Evolutionary conservation across 495 filamentous ascomycete genomes (phyloP).

Genomic region (Xylaria sp.): DNA sequence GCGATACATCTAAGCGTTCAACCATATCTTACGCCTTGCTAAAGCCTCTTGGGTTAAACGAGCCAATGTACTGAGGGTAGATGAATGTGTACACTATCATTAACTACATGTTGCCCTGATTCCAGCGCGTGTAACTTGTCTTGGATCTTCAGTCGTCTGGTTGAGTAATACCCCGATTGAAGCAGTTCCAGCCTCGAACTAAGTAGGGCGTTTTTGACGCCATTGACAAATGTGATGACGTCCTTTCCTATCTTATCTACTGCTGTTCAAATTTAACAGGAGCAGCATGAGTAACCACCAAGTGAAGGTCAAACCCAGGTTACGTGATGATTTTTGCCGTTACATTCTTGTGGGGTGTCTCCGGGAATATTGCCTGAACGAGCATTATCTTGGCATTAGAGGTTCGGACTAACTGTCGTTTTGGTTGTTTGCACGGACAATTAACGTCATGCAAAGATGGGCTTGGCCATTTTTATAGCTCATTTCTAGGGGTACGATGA

Average conservation of each 20-base stretch:
- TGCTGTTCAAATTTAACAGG: background rate
- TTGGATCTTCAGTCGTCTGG: too few relatives aligned
- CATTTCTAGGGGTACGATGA: background rate
- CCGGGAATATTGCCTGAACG: background rate
- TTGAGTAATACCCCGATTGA: background rate
- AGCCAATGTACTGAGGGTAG: too few relatives aligned
- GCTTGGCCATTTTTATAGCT: background rate
- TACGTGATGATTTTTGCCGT: background rate
- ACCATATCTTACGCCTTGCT: too few relatives aligned
- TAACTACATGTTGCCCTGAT: background rate
- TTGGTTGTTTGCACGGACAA: background rate
- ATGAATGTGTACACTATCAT: background rate
- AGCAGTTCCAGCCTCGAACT: background rate
- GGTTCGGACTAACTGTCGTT: background rate
- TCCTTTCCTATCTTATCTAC: background rate
- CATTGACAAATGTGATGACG: background rate
- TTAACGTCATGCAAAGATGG: background rate
- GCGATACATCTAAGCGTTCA: too few relatives aligned
- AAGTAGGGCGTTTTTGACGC: background rate
- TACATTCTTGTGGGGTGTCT: background rate
- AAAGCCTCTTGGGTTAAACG: too few relatives aligned
- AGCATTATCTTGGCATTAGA: background rate
- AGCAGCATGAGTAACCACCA: too few relatives aligned
- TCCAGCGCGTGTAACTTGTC: background rate
- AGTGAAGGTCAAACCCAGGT: background rate